phyloP scores from a whole-genome alignment of 495 filamentous ascomycete genomes.

The Sabuloglossum arenarium region DNA sequence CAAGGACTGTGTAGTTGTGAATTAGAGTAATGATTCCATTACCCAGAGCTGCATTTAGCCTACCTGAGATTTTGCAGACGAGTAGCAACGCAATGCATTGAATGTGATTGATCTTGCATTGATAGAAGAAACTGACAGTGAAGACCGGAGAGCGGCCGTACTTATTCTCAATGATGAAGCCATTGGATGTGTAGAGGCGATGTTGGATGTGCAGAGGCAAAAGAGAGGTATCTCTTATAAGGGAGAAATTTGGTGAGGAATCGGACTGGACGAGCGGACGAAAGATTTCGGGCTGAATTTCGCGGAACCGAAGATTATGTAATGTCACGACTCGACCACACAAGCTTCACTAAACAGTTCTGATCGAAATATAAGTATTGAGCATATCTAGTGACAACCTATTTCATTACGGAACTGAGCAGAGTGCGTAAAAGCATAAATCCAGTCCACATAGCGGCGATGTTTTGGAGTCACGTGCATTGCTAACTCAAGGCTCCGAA shows the following conservation, averaged over 20 bases:
- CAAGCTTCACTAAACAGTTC: no score
- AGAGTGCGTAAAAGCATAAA: no score
- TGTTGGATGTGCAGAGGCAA: constrained; percentile 11
- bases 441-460: no score
- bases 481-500: neutral
- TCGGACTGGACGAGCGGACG: neutral
- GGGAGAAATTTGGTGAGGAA: constrained; percentile 5
- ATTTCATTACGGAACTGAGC: no score
- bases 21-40: constrained; percentile 8
- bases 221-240: constrained; percentile 4
- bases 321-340: neutral
- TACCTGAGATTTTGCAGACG: constrained; percentile 71
- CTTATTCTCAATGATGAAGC: constrained; percentile 59
- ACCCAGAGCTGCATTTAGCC: constrained; percentile 8
- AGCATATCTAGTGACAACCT: no score
- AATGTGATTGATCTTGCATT: constrained; percentile 46
- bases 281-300: neutral
- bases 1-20: constrained; percentile 41
- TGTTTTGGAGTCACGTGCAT: neutral
- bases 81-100: constrained; percentile 74
- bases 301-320: neutral
- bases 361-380: no score
- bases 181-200: constrained; percentile 29
- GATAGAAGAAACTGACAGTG: constrained; percentile 36
- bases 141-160: constrained; percentile 53